Evolutionary conservation across 331 rosid genomes (phyloP).

Genomic region (Quercus lobata): DNA sequence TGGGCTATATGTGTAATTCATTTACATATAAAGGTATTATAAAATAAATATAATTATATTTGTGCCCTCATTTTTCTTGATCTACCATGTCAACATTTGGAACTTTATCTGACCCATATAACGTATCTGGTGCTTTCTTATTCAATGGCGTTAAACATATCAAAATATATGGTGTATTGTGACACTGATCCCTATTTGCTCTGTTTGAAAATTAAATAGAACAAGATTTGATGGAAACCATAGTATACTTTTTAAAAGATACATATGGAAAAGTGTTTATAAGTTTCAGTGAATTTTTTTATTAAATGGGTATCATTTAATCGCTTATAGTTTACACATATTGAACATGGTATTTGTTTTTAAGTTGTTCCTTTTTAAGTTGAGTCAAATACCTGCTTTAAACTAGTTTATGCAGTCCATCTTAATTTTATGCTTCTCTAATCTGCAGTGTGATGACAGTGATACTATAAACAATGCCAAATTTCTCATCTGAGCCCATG

Average conservation of each 20-base stretch:
- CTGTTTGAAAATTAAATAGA: background rate
- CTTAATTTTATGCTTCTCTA: background rate
- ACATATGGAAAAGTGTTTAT: background rate
- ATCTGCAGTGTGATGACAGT: background rate
- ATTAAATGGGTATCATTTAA: background rate
- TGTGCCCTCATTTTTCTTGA: no score
- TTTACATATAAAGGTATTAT: no score
- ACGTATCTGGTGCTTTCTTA: background rate
- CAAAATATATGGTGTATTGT: background rate
- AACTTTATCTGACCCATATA: background rate
- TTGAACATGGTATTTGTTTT: background rate
- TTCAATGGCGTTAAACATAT: background rate
- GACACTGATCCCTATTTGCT: background rate
- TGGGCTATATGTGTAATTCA: background rate
- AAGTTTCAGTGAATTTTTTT: background rate
- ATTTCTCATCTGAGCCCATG: background rate
- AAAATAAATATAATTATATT: no score
- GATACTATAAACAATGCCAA: background rate
- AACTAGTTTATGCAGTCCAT: background rate
- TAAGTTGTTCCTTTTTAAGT: background rate
- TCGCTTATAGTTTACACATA: no score
- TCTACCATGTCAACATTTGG: no score
- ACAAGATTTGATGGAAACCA: background rate
- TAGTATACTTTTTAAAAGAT: background rate
- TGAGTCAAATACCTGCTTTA: background rate